These are phyloP conservation scores for Sphaerostilbella broomeana DNA, from an alignment of 2,329 filamentous ascomycete genomes.

Conservation along the genomic window DNA sequence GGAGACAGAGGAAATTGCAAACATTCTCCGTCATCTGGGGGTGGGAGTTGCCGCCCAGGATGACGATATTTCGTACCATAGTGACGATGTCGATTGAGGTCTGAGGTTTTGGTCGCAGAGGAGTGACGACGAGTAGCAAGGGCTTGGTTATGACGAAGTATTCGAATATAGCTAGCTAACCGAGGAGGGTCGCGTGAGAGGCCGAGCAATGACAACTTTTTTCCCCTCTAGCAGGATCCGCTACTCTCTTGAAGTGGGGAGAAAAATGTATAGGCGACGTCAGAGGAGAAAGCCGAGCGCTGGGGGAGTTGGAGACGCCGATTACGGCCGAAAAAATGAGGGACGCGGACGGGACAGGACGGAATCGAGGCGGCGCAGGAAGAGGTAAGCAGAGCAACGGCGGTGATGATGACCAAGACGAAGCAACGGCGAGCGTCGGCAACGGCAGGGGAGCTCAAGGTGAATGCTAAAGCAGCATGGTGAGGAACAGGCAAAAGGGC, in stretches of 20 bases:
- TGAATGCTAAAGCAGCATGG: slow-evolving; percentile 11
- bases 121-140: too few species aligned
- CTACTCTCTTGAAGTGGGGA: slow-evolving; percentile 7
- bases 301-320: slow-evolving; percentile 2
- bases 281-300: slow-evolving; percentile 12
- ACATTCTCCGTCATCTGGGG: slow-evolving; percentile 80
- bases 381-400: slow-evolving; percentile 2
- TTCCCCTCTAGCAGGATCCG: slow-evolving; percentile 12
- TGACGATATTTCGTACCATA: slow-evolving; percentile 93
- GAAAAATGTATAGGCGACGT: slow-evolving; percentile 8
- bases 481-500: background rate
- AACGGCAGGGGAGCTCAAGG: slow-evolving; percentile 10
- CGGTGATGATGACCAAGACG: slow-evolving; percentile 3
- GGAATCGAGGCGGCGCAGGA: slow-evolving; percentile 8
- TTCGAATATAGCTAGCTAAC: slow-evolving; percentile 1
- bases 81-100: slow-evolving; percentile 15
- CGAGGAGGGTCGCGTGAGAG: slow-evolving; percentile 12
- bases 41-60: slow-evolving; percentile 90
- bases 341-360: slow-evolving; percentile 5
- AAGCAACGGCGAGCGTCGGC: slow-evolving; percentile 13
- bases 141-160: background rate
- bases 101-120: background rate
- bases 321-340: slow-evolving; percentile 13
- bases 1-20: slow-evolving; percentile 81
- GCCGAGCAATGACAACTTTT: slow-evolving; percentile 8